These are phyloP conservation scores for Lachnum nothofagi DNA, from an alignment of 2,329 filamentous ascomycete genomes.

Conservation along the genomic window DNA sequence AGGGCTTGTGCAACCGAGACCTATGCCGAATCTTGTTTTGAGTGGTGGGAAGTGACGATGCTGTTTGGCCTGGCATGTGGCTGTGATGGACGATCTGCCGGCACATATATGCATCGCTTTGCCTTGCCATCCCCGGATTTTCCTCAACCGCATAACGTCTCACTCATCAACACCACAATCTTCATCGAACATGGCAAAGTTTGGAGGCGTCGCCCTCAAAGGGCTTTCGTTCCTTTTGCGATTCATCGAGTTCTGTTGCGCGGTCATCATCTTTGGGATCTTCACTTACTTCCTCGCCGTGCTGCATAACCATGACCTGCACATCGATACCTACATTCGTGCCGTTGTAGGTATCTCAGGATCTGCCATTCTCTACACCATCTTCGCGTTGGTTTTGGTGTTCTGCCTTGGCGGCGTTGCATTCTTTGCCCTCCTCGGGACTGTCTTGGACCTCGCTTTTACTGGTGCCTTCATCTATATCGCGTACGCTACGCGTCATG, in stretches of 20 bases:
- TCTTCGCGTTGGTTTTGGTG: conserved; percentile 67
- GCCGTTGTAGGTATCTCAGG: conserved; percentile 78
- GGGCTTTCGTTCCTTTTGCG: conserved; percentile 67
- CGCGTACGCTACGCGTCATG: conserved; percentile 66
- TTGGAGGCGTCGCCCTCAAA: conserved; percentile 60
- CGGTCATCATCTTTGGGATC: conserved; percentile 68
- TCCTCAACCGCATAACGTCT: too few relatives aligned
- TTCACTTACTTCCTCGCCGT: conserved; percentile 81
- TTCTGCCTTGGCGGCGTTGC: conserved; percentile 73
- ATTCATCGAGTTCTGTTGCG: conserved; percentile 65
- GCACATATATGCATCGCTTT: not conserved
- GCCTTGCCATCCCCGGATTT: not conserved
- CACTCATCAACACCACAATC: not conserved
- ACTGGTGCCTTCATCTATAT: conserved; percentile 75
- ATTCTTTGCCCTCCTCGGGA: conserved; percentile 66
- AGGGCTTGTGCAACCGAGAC: not conserved
- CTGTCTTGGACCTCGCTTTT: conserved; percentile 74
- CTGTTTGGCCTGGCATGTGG: not conserved
- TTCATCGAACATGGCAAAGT: conserved; percentile 60
- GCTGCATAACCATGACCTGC: conserved; percentile 57
- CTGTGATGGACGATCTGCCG: not conserved
- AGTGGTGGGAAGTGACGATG: not conserved
- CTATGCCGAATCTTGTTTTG: not conserved
- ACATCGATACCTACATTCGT: conserved; percentile 60
- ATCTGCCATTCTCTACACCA: conserved; percentile 66